Percentiles rank a stretch among this genome's conserved stretches.
phyloP scores from a whole-genome alignment of 805 yeast species.

The Saccharomyces kudriavzevii region DNA sequence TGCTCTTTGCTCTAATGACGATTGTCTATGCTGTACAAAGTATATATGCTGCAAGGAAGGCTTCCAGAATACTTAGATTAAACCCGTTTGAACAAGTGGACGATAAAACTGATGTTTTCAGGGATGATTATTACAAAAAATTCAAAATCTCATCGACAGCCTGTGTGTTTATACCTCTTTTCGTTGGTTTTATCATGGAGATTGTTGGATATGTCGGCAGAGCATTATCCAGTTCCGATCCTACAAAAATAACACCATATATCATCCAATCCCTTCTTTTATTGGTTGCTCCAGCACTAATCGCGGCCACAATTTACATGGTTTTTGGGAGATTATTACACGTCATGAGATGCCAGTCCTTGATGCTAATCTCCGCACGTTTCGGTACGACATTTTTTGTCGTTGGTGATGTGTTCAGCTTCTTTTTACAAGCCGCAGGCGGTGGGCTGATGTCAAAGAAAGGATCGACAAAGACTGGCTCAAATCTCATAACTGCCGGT shows the following conservation, averaged over 20 bases:
- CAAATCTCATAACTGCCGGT: constrained; percentile 21
- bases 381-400: constrained; percentile 23
- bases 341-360: constrained; percentile 4
- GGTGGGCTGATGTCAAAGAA: constrained; percentile 20
- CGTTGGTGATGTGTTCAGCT: constrained; percentile 23
- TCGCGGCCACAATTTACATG: constrained; percentile 29
- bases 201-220: constrained; percentile 20
- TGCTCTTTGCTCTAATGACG: constrained; percentile 1
- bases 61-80: no score
- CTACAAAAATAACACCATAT: constrained; percentile 9
- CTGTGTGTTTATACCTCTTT: constrained; percentile 7
- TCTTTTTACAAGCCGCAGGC: constrained; percentile 25
- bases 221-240: constrained; percentile 7
- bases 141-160: no score
- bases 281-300: constrained; percentile 25
- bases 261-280: constrained; percentile 20
- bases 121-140: no score
- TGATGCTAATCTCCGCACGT: constrained; percentile 7
- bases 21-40: not conserved
- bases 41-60: no score
- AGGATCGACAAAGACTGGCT: constrained; percentile 9
- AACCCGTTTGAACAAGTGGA: no score
- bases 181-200: constrained; percentile 16
- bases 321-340: constrained; percentile 19
- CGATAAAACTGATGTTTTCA: no score